phyloP scores from a whole-genome alignment of 306 rosid genomes.

The Elaeagnus macrophylla region DNA sequence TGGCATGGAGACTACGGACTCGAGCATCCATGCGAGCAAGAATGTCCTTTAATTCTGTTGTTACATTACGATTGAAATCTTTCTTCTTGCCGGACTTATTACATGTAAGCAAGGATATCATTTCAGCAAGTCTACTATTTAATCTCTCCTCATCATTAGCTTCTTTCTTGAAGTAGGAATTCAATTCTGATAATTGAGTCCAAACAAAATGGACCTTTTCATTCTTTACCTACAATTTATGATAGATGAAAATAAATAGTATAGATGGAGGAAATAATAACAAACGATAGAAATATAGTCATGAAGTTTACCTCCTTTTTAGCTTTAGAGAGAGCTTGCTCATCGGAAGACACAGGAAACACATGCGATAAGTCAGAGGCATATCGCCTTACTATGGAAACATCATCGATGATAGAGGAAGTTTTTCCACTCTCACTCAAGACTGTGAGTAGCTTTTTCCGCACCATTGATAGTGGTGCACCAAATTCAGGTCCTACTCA shows the following conservation, averaged over 20 bases:
- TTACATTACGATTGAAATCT: conserved; percentile 31
- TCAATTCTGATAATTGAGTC: conserved; percentile 84
- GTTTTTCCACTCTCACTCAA: conserved; percentile 66
- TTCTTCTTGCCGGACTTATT: conserved; percentile 34
- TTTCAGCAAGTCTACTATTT: conserved; percentile 69
- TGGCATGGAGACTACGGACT: conserved; percentile 37
- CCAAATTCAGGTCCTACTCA: conserved; percentile 87
- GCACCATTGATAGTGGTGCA: conserved; percentile 59
- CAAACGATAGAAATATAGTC: conserved; percentile 2
- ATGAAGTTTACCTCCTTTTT: conserved; percentile 56
- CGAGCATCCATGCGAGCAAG: conserved; percentile 60
- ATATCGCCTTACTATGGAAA: conserved; percentile 72
- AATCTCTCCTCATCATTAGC: conserved; percentile 63
- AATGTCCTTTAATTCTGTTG: conserved; percentile 65
- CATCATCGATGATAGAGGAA: conserved; percentile 68
- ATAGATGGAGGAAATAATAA: neutral
- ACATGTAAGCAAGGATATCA: conserved; percentile 72
- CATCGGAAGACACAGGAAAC: conserved; percentile 77
- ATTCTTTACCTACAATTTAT: conserved; percentile 61
- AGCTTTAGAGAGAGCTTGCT: conserved; percentile 71
- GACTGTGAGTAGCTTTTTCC: conserved; percentile 62
- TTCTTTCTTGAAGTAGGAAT: conserved; percentile 61
- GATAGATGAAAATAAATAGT: conserved; percentile 16
- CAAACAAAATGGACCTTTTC: conserved; percentile 80
- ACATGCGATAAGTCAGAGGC: conserved; percentile 66